A percentile compares a stretch with the other conserved stretches of the same genome.
These are phyloP conservation scores for Acacia acuminata DNA, from an alignment of 306 rosid genomes.

Conservation along the genomic window DNA sequence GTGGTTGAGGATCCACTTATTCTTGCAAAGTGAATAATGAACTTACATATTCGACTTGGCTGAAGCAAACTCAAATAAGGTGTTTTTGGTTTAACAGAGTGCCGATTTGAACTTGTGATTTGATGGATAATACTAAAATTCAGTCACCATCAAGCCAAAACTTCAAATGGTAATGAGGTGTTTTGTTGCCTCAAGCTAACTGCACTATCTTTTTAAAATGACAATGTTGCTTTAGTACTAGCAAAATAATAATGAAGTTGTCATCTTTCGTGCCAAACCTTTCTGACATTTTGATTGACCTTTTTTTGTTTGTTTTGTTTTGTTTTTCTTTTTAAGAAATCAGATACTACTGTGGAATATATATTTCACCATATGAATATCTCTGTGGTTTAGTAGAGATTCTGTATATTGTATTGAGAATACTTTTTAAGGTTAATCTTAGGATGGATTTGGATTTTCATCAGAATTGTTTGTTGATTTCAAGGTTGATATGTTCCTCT, in stretches of 20 bases:
- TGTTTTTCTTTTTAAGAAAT: neutral
- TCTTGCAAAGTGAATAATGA: neutral
- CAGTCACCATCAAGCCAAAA: neutral
- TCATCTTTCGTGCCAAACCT: neutral
- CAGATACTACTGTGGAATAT: neutral
- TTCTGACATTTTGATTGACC: neutral
- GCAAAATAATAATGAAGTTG: neutral
- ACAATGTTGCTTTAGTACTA: neutral
- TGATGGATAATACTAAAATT: neutral
- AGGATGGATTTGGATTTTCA: slow-evolving; percentile 6
- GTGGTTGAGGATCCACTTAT: neutral
- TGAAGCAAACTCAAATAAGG: neutral
- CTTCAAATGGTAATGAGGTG: neutral
- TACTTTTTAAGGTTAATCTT: neutral
- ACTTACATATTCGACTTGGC: neutral
- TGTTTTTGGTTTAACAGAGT: neutral
- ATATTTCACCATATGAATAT: neutral
- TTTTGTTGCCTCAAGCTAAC: neutral
- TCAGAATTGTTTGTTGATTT: neutral
- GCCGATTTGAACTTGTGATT: neutral
- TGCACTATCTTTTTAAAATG: neutral
- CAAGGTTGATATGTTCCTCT: neutral
- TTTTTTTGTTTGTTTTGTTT: too few species aligned
- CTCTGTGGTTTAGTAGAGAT: neutral
- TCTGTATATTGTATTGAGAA: neutral